A percentile compares a stretch with the other conserved stretches of the same genome.
Conservation (phyloP, 345 rosid genomes). For the Geranium brycei region DNA sequence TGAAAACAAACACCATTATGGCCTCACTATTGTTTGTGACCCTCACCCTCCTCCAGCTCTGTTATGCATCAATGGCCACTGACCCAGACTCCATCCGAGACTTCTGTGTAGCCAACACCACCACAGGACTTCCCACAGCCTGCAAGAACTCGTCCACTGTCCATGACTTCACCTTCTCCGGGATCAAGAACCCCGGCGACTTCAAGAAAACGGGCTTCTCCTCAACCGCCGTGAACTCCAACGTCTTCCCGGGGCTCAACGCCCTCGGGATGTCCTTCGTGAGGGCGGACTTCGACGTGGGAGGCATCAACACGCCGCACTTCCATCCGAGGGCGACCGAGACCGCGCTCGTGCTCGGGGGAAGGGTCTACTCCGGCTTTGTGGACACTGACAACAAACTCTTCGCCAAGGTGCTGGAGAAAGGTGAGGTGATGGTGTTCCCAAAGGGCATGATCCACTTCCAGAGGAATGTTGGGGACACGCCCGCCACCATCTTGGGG, state of each 20-base stretch:
- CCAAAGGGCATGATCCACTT: conserved; percentile 71
- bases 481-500: conserved; percentile 47
- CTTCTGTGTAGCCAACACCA: conserved; percentile 42
- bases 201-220: conserved; percentile 46
- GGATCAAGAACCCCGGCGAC: conserved; percentile 36
- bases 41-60: conserved; percentile 11
- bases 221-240: conserved; percentile 40
- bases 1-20: too few species aligned
- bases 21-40: neutral
- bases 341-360: conserved; percentile 46
- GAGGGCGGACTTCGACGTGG: conserved; percentile 54
- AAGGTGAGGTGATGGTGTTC: conserved; percentile 82
- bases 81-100: conserved; percentile 75
- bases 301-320: conserved; percentile 66
- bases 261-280: conserved; percentile 58
- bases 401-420: conserved; percentile 55
- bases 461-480: conserved; percentile 74
- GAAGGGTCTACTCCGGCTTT: conserved; percentile 64
- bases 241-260: conserved; percentile 63
- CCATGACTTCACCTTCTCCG: conserved; percentile 57
- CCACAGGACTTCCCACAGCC: conserved; percentile 7
- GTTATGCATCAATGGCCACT: conserved; percentile 29
- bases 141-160: conserved; percentile 62
- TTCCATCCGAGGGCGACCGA: conserved; percentile 74
- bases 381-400: conserved; percentile 47